Conservation (phyloP, 2,329 filamentous ascomycete species). For the Fusarium sp. region DNA sequence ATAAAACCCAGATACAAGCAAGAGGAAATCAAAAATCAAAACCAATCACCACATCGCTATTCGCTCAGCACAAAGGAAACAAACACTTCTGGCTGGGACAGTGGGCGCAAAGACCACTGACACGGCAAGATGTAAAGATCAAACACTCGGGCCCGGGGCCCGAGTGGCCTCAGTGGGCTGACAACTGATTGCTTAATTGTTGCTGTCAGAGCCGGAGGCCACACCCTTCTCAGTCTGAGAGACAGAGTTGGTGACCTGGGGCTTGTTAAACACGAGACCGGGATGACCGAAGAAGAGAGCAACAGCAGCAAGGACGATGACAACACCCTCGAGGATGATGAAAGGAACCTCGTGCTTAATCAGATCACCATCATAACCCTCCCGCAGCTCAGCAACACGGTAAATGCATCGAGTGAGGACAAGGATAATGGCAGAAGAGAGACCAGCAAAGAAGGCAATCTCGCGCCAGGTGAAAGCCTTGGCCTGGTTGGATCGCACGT, state of each 20-base stretch:
- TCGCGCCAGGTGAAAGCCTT: conserved; percentile 49
- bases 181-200: conserved; percentile 15
- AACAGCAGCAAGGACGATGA: conserved; percentile 55
- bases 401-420: conserved; percentile 74
- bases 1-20: conserved; percentile 15
- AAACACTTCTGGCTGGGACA: conserved; percentile 1
- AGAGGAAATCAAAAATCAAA: conserved; percentile 20
- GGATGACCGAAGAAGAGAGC: conserved; percentile 59
- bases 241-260: conserved; percentile 22
- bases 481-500: conserved; percentile 50
- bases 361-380: conserved; percentile 70
- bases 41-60: conserved; percentile 20
- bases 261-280: conserved; percentile 55
- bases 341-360: conserved; percentile 67
- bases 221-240: conserved; percentile 47
- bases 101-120: not conserved
- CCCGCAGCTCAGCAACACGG: conserved; percentile 74
- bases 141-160: not conserved
- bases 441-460: conserved; percentile 64
- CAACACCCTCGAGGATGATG: conserved; percentile 64
- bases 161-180: not conserved
- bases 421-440: conserved; percentile 67
- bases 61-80: conserved; percentile 35
- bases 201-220: conserved; percentile 19
- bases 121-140: not conserved